phyloP scores from a whole-genome alignment of 768 basidiomycete genomes.

The Tricholoma sp. region DNA sequence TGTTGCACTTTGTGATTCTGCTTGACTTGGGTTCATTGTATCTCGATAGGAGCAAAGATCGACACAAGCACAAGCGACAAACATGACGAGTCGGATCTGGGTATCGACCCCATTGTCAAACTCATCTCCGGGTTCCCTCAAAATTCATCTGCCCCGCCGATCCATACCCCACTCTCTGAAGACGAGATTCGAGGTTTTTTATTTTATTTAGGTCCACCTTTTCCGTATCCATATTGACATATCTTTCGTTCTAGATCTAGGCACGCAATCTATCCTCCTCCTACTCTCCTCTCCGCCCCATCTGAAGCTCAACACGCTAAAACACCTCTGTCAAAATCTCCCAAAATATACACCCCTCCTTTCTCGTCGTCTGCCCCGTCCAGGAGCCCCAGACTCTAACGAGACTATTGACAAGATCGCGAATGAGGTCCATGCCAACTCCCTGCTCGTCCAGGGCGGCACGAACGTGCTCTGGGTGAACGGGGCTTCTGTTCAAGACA shows the following conservation, averaged over 20 bases:
- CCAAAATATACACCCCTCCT: slow-evolving; percentile 78
- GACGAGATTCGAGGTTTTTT: slow-evolving; percentile 52
- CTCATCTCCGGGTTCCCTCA: slow-evolving; percentile 37
- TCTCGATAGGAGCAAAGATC: slow-evolving; percentile 1
- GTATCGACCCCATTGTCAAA: slow-evolving; percentile 29
- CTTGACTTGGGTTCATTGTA: neutral
- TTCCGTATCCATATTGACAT: neutral
- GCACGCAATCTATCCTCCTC: slow-evolving; percentile 70
- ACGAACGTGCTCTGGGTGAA: slow-evolving; percentile 75
- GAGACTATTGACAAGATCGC: slow-evolving; percentile 26
- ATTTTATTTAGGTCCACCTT: neutral
- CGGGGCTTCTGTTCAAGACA: slow-evolving; percentile 54
- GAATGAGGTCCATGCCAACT: slow-evolving; percentile 55
- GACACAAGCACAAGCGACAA: slow-evolving; percentile 18
- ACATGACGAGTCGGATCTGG: slow-evolving; percentile 11
- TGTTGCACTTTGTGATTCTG: neutral
- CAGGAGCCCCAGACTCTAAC: slow-evolving; percentile 15
- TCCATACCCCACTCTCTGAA: slow-evolving; percentile 38
- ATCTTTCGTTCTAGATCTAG: slow-evolving; percentile 43
- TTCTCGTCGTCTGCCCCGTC: slow-evolving; percentile 60
- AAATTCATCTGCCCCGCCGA: slow-evolving; percentile 31
- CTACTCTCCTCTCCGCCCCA: slow-evolving; percentile 55
- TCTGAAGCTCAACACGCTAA: slow-evolving; percentile 42
- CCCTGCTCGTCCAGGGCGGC: slow-evolving; percentile 46
- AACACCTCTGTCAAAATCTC: slow-evolving; percentile 79